Percentiles rank a stretch among this genome's conserved stretches.
phyloP scores from a whole-genome alignment of 2,329 filamentous ascomycete genomes.

The Sporothrix pallida region DNA sequence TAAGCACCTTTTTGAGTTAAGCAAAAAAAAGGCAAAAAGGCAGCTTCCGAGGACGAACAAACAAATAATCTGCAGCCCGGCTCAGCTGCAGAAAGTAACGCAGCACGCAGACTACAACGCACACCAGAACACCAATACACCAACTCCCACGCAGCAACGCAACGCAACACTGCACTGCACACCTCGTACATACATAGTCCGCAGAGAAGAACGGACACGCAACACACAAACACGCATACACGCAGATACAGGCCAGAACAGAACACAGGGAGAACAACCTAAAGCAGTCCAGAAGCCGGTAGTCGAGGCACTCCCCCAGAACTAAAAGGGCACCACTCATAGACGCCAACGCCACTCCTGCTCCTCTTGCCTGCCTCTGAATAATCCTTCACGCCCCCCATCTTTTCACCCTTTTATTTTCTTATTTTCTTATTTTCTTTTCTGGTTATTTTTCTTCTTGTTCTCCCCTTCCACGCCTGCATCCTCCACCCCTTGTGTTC shows the following conservation, averaged over 20 bases:
- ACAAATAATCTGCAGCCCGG: conserved; percentile 1
- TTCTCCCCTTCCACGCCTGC: background rate
- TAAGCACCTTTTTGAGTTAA: too few species aligned
- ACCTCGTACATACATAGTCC: conserved; percentile 8
- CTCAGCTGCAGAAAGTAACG: conserved; percentile 25
- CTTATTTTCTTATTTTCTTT: too few species aligned
- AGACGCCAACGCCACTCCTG: conserved; percentile 7
- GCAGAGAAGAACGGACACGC: background rate
- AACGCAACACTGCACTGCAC: conserved; percentile 11
- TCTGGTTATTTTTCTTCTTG: background rate
- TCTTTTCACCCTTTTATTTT: background rate
- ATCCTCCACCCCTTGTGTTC: conserved; percentile 11
- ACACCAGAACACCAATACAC: background rate
- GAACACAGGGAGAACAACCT: background rate
- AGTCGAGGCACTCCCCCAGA: background rate
- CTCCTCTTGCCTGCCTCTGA: background rate
- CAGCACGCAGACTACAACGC: background rate
- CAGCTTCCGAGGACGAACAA: background rate
- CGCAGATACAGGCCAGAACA: background rate
- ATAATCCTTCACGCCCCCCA: background rate
- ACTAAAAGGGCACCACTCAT: background rate
- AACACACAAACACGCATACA: background rate
- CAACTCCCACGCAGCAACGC: conserved; percentile 1
- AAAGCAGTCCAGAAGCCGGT: conserved; percentile 1
- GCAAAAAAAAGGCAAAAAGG: background rate